These are phyloP conservation scores for Lentinula guzmanii DNA, from an alignment of 768 basidiomycete species.

Conservation along the genomic window DNA sequence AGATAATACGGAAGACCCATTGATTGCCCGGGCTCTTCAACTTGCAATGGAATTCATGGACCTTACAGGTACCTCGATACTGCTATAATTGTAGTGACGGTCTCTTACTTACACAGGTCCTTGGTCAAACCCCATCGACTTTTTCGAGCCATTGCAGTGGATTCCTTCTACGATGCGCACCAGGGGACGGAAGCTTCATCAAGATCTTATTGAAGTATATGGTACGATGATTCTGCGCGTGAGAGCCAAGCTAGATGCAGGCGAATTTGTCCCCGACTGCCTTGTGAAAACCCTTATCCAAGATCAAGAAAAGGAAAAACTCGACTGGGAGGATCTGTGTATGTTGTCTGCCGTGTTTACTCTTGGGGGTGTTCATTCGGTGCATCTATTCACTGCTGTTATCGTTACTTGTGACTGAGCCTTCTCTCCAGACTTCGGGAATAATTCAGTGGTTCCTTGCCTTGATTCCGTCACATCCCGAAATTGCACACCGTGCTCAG, in stretches of 20 bases:
- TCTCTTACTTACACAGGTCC: constrained; percentile 11
- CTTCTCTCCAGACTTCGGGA: constrained; percentile 21
- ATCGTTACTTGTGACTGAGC: not conserved
- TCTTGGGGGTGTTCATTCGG: constrained; percentile 28
- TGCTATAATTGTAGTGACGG: not conserved
- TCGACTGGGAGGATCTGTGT: constrained; percentile 25
- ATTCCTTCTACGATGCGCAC: constrained; percentile 14
- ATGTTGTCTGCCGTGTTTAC: constrained; percentile 27
- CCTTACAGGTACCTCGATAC: constrained; percentile 8
- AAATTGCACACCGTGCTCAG: constrained; percentile 22
- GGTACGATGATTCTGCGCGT: constrained; percentile 24
- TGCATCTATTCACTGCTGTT: constrained; percentile 7
- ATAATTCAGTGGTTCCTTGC: constrained; percentile 29
- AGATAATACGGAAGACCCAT: constrained; percentile 12
- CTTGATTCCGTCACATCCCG: constrained; percentile 22
- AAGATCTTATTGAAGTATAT: constrained; percentile 22
- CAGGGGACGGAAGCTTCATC: constrained; percentile 14
- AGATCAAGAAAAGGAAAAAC: constrained; percentile 19
- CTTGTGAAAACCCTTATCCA: constrained; percentile 25
- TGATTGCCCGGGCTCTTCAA: constrained; percentile 15
- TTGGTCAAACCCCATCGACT: constrained; percentile 18
- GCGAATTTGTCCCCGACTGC: constrained; percentile 27
- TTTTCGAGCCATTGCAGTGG: constrained; percentile 16
- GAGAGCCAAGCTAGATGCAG: constrained; percentile 20
- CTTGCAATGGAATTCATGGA: constrained; percentile 22